phyloP scores from a whole-genome alignment of 2,329 filamentous ascomycete species.

The Lecanicillium sp. region DNA sequence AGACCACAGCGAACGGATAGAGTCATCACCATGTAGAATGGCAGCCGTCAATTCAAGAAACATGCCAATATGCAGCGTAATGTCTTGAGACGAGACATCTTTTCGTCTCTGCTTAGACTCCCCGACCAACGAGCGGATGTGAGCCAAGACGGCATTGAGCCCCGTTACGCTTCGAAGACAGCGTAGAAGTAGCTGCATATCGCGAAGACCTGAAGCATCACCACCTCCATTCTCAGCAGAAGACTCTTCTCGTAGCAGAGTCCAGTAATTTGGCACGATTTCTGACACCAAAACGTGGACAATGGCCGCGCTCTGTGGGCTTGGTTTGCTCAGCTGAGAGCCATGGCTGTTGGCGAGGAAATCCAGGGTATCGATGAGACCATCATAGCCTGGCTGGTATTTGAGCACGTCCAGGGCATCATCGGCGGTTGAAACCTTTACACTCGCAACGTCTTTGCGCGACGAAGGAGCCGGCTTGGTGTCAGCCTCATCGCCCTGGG shows the following conservation, averaged over 20 bases:
- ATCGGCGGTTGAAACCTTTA: conserved; percentile 24
- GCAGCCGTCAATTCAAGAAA: conserved; percentile 35
- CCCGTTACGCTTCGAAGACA: conserved; percentile 69
- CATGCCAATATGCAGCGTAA: conserved; percentile 33
- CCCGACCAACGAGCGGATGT: conserved; percentile 54
- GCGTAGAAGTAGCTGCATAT: conserved; percentile 44
- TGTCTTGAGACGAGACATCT: conserved; percentile 30
- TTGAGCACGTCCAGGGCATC: conserved; percentile 53
- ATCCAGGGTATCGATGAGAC: conserved; percentile 41
- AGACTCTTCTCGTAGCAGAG: conserved; percentile 42
- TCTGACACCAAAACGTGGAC: conserved; percentile 65
- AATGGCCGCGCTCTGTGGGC: conserved; percentile 64
- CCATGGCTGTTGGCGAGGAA: conserved; percentile 34
- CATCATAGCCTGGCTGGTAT: conserved; percentile 52
- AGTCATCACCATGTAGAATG: conserved; percentile 29
- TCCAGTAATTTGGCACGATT: conserved; percentile 79
- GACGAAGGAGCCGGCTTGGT: too few species aligned
- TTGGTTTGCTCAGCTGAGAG: conserved; percentile 30
- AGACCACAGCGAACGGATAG: conserved; percentile 30
- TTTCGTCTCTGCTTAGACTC: conserved; percentile 33
- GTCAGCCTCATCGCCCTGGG: conserved; percentile 22
- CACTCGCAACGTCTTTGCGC: conserved; percentile 5
- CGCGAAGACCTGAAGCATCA: conserved; percentile 18
- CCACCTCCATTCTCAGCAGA: conserved; percentile 11
- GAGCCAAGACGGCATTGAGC: conserved; percentile 66